Base-by-base conservation (phyloP, 805 yeast species). In the Geotrichum ghanense region DNA sequence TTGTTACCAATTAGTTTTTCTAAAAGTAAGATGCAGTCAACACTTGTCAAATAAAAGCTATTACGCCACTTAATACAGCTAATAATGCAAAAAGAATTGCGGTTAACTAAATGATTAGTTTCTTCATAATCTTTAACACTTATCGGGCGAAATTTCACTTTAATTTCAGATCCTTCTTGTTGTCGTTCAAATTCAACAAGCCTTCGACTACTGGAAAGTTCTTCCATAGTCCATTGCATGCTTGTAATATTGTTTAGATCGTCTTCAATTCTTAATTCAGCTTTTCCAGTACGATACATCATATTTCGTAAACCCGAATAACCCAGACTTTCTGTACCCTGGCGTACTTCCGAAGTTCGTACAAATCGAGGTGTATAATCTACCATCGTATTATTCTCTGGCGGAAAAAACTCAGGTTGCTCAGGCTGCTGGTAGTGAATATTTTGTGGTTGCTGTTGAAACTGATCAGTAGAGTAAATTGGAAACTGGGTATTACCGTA, bases 51-150 rank as follows among this genome's bases (percentile, higher is more conserved):
- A 47, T 69, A 76, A 56, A 66, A 71, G 49, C 69, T 63, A n/a
- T 62, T 58, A n/a, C 68, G 62, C 79, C 83, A 78, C 56, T 67
- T 69, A 25, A 80, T 78, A 57, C 87, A 81, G 20, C 78, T 71
- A 16, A 79, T 69, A 44, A 65, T 65, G 3, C 68, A 65, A 1
- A 63, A 55, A 39, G 61, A 46, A n/a, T 31, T 31, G 12, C 37
- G 19, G 14, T 31, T 31, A 16, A 31, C 37, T n/a, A 31, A n/a
- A 31, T 31, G 37, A 31, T 31, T 31, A 4, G 37, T 31, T 31
- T 31, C 37, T 12, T 31, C 37, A 56, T 70, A 67, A 41, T 72
- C 58, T 51, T 64, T 56, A 24, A 61, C 60, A 37, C 60, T 42
- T 39, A 67, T 64, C 2, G 75, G 64, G 26, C 59, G 52, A 50